Evolutionary conservation across 352 stramenopile species (phyloP), one percentile per base, ranked within the genome.

Genomic region (Pythium sukuiense): DNA sequence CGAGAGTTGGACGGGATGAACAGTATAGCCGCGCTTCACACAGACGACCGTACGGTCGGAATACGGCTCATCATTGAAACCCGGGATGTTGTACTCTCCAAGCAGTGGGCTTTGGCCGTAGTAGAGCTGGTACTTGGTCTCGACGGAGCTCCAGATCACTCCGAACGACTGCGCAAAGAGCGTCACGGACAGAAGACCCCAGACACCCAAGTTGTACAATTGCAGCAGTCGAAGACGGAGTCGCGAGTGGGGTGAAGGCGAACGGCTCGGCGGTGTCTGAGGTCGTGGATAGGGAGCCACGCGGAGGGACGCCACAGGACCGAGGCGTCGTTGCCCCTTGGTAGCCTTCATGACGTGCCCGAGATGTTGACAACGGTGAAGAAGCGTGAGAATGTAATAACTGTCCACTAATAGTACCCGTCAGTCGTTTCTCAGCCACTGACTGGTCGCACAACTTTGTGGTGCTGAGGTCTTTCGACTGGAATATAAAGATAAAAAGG

Each of bases 21-120:
- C 11, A 5, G 35, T 16, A 9, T 41, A 41, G 35, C 35, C 35
- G 8, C 35, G 35, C 35, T 9, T 41, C 35, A 16, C 35, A 13
- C 35, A 41, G 6, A 41, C 35, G 2, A 41, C 35, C 35, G 35
- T 41, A 9, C 35, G 35, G 35, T 41, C 35, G 35, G 35, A 41
- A 9, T 41, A 41, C 35, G 71, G 71, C 20, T 79, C 77, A 39
- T 86, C 77, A 55, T 83, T 85, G 24, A 27, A 37, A 33, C 72
- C 72, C 6, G 37, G 45, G 24, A 69, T 43, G 20, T n/a, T 18
- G 12, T 59, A 50, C 9, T 46, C 6, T 0, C 53, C 65, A 8
- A 61, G 11, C 2, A n/a, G 5, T 3, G 73, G 76, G 0, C 57
- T 26, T 8, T 54, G 57, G 7, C 73, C 76, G 39, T 67, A 75